Conservation (phyloP, 1,139 yeast genomes). For the Hansenula lynferdii region DNA sequence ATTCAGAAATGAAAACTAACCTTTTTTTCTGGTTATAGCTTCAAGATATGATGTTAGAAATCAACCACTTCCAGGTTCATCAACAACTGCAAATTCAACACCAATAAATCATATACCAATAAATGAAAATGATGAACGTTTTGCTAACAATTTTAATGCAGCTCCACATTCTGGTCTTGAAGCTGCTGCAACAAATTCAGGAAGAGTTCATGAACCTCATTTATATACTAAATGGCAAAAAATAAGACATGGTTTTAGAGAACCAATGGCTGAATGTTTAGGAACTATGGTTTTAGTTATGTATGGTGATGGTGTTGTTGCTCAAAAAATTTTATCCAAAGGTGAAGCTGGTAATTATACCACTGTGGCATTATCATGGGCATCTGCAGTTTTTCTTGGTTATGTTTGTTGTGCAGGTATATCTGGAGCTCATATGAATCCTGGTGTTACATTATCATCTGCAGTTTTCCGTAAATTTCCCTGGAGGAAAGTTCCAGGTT, state of each 20-base stretch:
- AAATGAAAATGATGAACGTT: background rate
- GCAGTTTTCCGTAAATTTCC: constrained; percentile 39
- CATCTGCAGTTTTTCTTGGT: constrained; percentile 46
- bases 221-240: constrained; percentile 19
- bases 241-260: constrained; percentile 23
- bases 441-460: constrained; percentile 35
- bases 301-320: constrained; percentile 42
- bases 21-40: no score
- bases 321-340: constrained; percentile 34
- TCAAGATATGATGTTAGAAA: no score
- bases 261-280: constrained; percentile 38
- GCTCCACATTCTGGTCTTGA: constrained; percentile 24
- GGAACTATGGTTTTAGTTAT: constrained; percentile 40
- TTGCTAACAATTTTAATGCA: constrained; percentile 7
- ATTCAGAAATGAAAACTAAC: no score
- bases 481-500: constrained; percentile 34
- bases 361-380: constrained; percentile 43
- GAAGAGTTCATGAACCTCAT: constrained; percentile 7
- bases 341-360: constrained; percentile 35
- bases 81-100: background rate
- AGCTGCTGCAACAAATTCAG: constrained; percentile 17
- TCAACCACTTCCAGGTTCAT: background rate
- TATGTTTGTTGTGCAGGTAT: constrained; percentile 37
- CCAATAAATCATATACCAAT: background rate
- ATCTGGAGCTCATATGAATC: constrained; percentile 42